These are phyloP conservation scores for Camptophora hylomeconis DNA, from an alignment of 2,329 filamentous ascomycete genomes.

Conservation along the genomic window DNA sequence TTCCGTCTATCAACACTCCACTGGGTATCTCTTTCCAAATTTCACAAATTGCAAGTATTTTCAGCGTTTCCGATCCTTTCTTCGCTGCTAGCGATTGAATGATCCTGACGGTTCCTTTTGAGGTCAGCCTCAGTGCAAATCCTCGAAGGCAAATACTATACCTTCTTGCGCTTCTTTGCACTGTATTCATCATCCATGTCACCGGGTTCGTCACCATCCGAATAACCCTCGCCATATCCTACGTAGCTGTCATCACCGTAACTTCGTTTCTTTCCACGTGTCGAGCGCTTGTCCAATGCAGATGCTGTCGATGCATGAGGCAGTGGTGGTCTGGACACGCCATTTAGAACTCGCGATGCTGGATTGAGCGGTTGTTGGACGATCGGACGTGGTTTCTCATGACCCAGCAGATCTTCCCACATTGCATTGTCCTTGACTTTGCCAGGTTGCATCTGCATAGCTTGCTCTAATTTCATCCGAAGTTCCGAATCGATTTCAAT, in stretches of 20 bases:
- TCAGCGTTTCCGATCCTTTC: not conserved
- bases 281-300: slow-evolving; percentile 25
- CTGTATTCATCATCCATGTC: slow-evolving; percentile 20
- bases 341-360: slow-evolving; percentile 19
- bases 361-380: slow-evolving; percentile 18
- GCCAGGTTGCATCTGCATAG: slow-evolving; percentile 36
- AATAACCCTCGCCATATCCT: slow-evolving; percentile 37
- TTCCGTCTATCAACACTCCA: not conserved
- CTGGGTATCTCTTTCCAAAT: not conserved
- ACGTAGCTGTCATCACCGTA: slow-evolving; percentile 39
- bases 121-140: too few relatives aligned
- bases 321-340: slow-evolving; percentile 8
- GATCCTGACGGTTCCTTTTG: not conserved
- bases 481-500: slow-evolving; percentile 29
- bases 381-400: slow-evolving; percentile 31
- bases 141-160: not conserved
- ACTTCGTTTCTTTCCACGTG: slow-evolving; percentile 34
- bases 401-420: slow-evolving; percentile 36
- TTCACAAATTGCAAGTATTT: not conserved
- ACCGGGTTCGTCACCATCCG: slow-evolving; percentile 33
- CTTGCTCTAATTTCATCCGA: slow-evolving; percentile 29
- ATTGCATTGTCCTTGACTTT: slow-evolving; percentile 31
- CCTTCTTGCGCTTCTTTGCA: slow-evolving; percentile 9
- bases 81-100: not conserved
- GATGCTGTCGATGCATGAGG: slow-evolving; percentile 19